A percentile compares a stretch with the other conserved stretches of the same genome.
Evolutionary conservation across 192 early-diverging fungal genomes (phyloP).

Genomic region (Linnemannia hyalina): DNA sequence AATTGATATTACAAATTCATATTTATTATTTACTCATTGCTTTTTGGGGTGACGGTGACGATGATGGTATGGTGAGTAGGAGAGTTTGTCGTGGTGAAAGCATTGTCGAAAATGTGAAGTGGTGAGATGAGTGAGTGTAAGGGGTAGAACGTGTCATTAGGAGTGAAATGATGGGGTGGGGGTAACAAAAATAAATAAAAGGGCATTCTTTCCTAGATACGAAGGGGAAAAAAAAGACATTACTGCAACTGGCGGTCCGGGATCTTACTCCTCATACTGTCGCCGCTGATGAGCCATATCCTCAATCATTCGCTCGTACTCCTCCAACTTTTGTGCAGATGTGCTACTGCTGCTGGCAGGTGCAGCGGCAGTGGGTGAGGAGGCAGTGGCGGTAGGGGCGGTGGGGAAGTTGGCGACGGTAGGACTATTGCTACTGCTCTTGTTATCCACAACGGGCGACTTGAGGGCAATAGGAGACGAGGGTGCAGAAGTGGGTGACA

Average conservation of each 20-base stretch:
- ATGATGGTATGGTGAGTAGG: too few relatives aligned
- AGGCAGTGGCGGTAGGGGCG: background rate
- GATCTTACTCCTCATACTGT: slow-evolving; percentile 30
- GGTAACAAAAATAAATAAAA: slow-evolving; percentile 1
- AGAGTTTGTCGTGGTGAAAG: too few relatives aligned
- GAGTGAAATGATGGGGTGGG: background rate
- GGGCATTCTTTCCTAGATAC: background rate
- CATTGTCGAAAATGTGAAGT: too few relatives aligned
- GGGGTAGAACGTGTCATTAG: background rate
- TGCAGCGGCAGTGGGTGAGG: background rate
- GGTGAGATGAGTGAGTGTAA: too few relatives aligned
- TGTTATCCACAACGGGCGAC: background rate
- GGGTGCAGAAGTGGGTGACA: too few relatives aligned
- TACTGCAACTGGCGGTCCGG: background rate
- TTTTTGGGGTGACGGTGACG: too few relatives aligned
- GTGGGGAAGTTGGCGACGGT: background rate
- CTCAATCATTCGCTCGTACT: slow-evolving; percentile 51
- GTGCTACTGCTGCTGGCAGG: background rate
- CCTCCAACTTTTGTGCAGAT: slow-evolving; percentile 42
- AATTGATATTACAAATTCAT: too few relatives aligned
- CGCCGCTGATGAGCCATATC: slow-evolving; percentile 50
- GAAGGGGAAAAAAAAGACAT: background rate
- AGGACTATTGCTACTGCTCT: background rate
- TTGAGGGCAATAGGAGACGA: too few relatives aligned
- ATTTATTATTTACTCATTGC: too few relatives aligned